phyloP scores from a whole-genome alignment of 1,139 yeast genomes.

The Geotrichum histeridarum region DNA sequence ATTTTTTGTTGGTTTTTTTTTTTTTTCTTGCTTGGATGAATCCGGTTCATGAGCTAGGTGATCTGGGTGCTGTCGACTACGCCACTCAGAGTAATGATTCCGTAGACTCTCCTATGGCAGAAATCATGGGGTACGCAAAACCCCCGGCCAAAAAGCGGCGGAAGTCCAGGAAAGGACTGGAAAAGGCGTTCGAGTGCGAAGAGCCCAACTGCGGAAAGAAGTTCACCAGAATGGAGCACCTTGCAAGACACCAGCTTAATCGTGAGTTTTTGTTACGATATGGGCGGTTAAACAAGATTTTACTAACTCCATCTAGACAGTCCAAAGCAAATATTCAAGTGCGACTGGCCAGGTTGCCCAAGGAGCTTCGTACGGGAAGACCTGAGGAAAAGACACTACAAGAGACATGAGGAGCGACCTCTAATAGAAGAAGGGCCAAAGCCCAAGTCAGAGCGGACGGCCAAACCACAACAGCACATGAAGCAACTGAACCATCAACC shows the following conservation, averaged over 20 bases:
- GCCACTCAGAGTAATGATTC: background rate
- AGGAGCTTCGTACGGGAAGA: slow-evolving; percentile 20
- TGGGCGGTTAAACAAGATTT: too few species aligned
- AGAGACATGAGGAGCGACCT: slow-evolving; percentile 12
- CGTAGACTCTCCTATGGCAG: background rate
- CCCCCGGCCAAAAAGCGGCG: slow-evolving; percentile 17
- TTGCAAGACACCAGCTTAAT: slow-evolving; percentile 23
- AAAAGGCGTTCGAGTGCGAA: slow-evolving; percentile 41
- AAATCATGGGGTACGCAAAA: background rate
- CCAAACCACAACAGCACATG: too few species aligned
- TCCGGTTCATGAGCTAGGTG: background rate
- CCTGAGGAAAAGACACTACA: slow-evolving; percentile 15
- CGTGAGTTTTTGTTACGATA: slow-evolving; percentile 7
- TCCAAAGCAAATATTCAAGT: slow-evolving; percentile 16
- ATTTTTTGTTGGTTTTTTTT: background rate
- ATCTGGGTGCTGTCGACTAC: background rate
- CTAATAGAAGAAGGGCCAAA: background rate
- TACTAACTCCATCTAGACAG: slow-evolving; percentile 1
- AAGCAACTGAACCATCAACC: too few species aligned
- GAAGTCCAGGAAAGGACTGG: slow-evolving; percentile 35
- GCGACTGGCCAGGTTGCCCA: slow-evolving; percentile 18
- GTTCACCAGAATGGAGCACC: slow-evolving; percentile 50
- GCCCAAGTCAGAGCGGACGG: background rate
- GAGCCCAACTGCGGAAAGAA: slow-evolving; percentile 55
- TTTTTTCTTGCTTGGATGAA: background rate